Conservation (phyloP, 441 rosid species). For the Sinapis alba region DNA sequence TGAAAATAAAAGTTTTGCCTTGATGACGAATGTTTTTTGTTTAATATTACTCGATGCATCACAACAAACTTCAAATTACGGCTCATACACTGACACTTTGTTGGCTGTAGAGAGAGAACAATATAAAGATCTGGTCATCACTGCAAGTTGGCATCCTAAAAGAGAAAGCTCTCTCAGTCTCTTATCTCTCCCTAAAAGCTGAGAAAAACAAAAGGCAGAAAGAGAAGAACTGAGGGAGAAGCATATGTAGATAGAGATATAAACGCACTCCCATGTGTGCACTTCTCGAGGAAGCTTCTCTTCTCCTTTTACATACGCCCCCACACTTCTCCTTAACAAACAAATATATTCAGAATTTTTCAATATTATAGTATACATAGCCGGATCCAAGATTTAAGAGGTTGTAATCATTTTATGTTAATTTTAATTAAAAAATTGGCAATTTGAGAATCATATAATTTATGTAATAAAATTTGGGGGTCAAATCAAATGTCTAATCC, state of each 20-base stretch:
- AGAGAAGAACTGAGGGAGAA: slow-evolving; percentile 38
- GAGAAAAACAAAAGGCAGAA: slow-evolving; percentile 36
- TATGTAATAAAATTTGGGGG: background rate
- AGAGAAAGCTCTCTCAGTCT: slow-evolving; percentile 38
- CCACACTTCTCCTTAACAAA: slow-evolving; percentile 11
- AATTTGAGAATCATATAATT: background rate
- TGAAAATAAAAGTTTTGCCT: background rate
- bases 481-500: background rate
- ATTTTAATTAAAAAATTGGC: background rate
- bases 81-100: slow-evolving; percentile 41
- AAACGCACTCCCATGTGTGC: slow-evolving; percentile 61
- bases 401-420: background rate
- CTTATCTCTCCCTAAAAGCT: slow-evolving; percentile 25
- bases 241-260: slow-evolving; percentile 41
- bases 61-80: slow-evolving; percentile 12
- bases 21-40: background rate
- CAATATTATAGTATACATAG: background rate
- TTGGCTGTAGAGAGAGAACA: slow-evolving; percentile 49
- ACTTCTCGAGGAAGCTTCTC: slow-evolving; percentile 85
- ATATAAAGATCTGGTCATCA: slow-evolving; percentile 38
- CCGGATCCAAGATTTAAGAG: background rate
- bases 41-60: background rate
- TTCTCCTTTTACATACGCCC: slow-evolving; percentile 32
- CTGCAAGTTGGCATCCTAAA: slow-evolving; percentile 68
- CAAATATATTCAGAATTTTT: background rate